phyloP scores from a whole-genome alignment of 75 land plant genomes.

The Selaginella tamariscina region DNA sequence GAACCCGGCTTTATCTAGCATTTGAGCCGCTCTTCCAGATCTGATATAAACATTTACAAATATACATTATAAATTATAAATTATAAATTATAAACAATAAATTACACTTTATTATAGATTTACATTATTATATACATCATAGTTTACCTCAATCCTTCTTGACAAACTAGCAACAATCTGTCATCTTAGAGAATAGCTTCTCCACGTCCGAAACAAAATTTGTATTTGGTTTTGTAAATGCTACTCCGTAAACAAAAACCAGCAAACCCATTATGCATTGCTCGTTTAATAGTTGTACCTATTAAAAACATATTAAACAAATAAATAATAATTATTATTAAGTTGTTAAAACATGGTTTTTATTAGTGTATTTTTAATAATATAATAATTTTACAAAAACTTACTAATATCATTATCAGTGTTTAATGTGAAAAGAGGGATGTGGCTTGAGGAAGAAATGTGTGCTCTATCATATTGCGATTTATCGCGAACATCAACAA shows the following conservation, averaged over 20 bases:
- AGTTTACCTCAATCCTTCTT: constrained; percentile 80
- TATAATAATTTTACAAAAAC: not conserved
- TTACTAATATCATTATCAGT: constrained; percentile 64
- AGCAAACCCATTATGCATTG: constrained; percentile 73
- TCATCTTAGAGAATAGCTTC: constrained; percentile 50
- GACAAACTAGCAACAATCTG: constrained; percentile 72
- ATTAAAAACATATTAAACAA: constrained; percentile 6
- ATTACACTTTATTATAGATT: not conserved
- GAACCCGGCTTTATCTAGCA: constrained; percentile 61
- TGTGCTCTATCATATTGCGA: constrained; percentile 71
- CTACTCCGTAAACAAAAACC: constrained; percentile 77
- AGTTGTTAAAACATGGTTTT: not conserved
- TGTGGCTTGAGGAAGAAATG: constrained; percentile 55
- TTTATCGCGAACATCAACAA: constrained; percentile 72
- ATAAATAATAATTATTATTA: not conserved
- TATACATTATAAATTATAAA: not conserved
- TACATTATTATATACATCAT: not conserved
- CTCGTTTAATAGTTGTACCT: constrained; percentile 70
- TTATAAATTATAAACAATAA: not conserved
- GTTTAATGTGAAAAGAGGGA: constrained; percentile 78
- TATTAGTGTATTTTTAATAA: not conserved
- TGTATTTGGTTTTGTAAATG: constrained; percentile 82
- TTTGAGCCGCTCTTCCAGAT: constrained; percentile 64
- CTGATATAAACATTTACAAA: constrained; percentile 21
- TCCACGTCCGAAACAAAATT: constrained; percentile 64